phyloP scores from a whole-genome alignment of 305 asterid genomes.

The Solanum hybrid region DNA sequence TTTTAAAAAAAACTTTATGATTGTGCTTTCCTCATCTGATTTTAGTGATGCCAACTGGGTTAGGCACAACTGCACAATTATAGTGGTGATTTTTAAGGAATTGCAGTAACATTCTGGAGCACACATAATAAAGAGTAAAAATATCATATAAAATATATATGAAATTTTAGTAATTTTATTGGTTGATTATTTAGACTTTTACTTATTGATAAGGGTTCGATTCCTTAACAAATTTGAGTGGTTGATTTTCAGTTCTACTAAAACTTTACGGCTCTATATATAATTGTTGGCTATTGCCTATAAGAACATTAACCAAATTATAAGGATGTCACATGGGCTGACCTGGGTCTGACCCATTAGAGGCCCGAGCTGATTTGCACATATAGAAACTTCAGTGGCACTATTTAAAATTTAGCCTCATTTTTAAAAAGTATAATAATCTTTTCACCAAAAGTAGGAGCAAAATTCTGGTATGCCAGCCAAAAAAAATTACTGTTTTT shows the following conservation, averaged over 20 bases:
- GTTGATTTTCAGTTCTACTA: not conserved
- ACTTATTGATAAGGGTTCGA: not conserved
- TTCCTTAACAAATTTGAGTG: not conserved
- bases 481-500: not conserved
- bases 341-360: not conserved
- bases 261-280: not conserved
- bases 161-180: not conserved
- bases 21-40: not conserved
- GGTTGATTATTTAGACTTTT: not conserved
- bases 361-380: not conserved
- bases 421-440: not conserved
- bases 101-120: not conserved
- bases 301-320: not conserved
- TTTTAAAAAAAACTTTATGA: not conserved
- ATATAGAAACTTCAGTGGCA: not conserved
- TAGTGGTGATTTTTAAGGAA: not conserved
- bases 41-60: not conserved
- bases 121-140: not conserved
- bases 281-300: not conserved
- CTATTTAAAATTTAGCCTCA: not conserved
- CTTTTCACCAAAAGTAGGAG: not conserved
- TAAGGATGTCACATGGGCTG: not conserved
- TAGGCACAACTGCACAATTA: not conserved
- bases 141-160: not conserved
- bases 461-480: not conserved